Evolutionary conservation across 164 flowering plant genomes (phyloP), one percentile per base, ranked within the genome.

Genomic region (Magnolia sinica): DNA sequence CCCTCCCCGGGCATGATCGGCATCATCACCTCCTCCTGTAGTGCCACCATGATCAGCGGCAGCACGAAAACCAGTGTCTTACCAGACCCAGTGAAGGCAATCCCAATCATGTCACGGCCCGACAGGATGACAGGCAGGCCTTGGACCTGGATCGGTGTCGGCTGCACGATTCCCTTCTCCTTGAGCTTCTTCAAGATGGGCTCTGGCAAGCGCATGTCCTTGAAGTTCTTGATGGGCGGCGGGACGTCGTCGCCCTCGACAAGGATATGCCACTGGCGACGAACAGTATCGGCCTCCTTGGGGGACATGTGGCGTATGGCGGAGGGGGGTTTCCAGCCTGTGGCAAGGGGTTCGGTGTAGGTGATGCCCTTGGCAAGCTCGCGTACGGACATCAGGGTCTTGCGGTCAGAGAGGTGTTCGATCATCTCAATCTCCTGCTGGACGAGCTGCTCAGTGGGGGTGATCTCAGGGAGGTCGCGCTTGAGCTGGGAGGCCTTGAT

Each of bases 61-160:
- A 95, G 71, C 20, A 90, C 98, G 76, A 95, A 95, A 20, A 91
- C 99, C 74, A 95, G 78, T 0, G 99, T 95, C 86, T 95, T 95
- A 10, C 99, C 99, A 0, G 98, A 93, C 0, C 99, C 98, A 1
- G 98, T 95, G 79, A 95, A 95, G 0, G 99, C 99, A 77, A 95
- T 95, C 58, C 99, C 99, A 68, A 95, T 93, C 98, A 95, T 95
- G 79, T 95, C 99, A n/a, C n/a, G n/a, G 2, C 99, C 99, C 0
- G 99, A 82, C 68, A 95, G 83, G 70, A 92, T 89, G 51, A 95
- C 99, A 0, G 99, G 98, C 61, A 95, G 88, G 37, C 99, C 99
- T 76, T 95, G 98, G 5, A 95, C 97, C 74, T 95, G 99, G 63
- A 95, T 95, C 0, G 99, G 99, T 1, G 99, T 93, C 0, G 98